A percentile compares a stretch with the other conserved stretches of the same genome.
Conservation (phyloP, 176 grass and related monocot species). For the Canna indica region DNA sequence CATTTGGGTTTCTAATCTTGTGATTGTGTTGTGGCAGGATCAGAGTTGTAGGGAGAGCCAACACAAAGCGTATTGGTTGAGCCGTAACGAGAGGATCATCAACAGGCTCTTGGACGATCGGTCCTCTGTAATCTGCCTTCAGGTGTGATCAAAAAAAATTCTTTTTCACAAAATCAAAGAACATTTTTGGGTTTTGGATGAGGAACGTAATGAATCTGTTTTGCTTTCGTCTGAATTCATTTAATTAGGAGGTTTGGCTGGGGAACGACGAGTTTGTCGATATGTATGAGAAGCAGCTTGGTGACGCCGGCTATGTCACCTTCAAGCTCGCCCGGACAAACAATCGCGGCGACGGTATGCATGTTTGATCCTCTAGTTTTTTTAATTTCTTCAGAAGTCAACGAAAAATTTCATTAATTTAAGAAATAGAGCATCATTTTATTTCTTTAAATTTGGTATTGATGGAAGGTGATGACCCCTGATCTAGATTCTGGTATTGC, state of each 20-base stretch:
- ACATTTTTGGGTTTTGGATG: slow-evolving; percentile 1
- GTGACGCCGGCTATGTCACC: slow-evolving; percentile 40
- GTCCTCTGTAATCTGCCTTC: slow-evolving; percentile 90
- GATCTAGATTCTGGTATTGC: background rate
- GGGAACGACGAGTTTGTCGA: slow-evolving; percentile 72
- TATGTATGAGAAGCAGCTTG: slow-evolving; percentile 62
- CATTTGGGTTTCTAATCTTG: background rate
- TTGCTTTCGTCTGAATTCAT: background rate
- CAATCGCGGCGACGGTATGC: slow-evolving; percentile 82
- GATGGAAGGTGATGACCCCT: background rate
- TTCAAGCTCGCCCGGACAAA: slow-evolving; percentile 87
- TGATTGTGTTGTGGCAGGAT: slow-evolving; percentile 13
- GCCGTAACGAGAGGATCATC: slow-evolving; percentile 71
- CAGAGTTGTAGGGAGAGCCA: slow-evolving; percentile 82
- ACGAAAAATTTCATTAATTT: background rate
- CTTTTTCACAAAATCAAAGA: slow-evolving; percentile 1
- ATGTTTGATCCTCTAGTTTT: background rate
- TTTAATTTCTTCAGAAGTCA: background rate
- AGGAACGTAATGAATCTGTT: background rate
- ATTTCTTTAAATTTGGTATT: background rate
- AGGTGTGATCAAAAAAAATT: slow-evolving; percentile 28
- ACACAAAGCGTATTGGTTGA: slow-evolving; percentile 55
- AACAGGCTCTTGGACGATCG: slow-evolving; percentile 49
- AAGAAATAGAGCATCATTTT: background rate
- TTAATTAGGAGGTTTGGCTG: slow-evolving; percentile 89